Evolutionary conservation across 805 yeast genomes (phyloP).

Genomic region (Wickerhamiella vanderwaltii): DNA sequence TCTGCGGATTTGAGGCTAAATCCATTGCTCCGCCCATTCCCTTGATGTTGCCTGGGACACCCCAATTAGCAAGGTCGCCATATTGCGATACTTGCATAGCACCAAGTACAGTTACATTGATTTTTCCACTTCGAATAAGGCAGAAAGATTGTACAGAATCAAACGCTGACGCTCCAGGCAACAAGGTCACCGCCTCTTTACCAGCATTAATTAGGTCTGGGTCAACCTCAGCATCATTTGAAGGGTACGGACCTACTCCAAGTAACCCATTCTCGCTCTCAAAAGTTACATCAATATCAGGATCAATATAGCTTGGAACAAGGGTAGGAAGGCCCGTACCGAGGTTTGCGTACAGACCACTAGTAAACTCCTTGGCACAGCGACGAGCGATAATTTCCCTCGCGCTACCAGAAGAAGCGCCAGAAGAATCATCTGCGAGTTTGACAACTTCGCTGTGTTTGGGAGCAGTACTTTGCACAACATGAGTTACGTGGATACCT

Average conservation of each 20-base stretch:
- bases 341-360: conserved; percentile 35
- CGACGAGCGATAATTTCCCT: conserved; percentile 29
- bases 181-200: conserved; percentile 38
- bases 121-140: conserved; percentile 38
- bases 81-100: conserved; percentile 38
- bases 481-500: conserved; percentile 33
- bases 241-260: conserved; percentile 39
- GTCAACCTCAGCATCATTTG: conserved; percentile 32
- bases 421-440: neutral
- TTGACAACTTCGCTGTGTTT: conserved; percentile 24
- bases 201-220: conserved; percentile 42
- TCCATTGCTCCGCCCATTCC: conserved; percentile 50
- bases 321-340: conserved; percentile 44
- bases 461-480: conserved; percentile 33
- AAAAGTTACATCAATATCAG: conserved; percentile 30
- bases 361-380: conserved; percentile 36
- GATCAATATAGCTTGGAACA: conserved; percentile 33
- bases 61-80: conserved; percentile 45
- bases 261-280: conserved; percentile 41
- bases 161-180: conserved; percentile 37
- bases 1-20: conserved; percentile 35
- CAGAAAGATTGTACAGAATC: conserved; percentile 41
- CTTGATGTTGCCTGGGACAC: conserved; percentile 38
- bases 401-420: conserved; percentile 21
- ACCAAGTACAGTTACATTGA: conserved; percentile 36